These are phyloP conservation scores for Pisolithus orientalis DNA, from an alignment of 768 basidiomycete species.

Conservation along the genomic window DNA sequence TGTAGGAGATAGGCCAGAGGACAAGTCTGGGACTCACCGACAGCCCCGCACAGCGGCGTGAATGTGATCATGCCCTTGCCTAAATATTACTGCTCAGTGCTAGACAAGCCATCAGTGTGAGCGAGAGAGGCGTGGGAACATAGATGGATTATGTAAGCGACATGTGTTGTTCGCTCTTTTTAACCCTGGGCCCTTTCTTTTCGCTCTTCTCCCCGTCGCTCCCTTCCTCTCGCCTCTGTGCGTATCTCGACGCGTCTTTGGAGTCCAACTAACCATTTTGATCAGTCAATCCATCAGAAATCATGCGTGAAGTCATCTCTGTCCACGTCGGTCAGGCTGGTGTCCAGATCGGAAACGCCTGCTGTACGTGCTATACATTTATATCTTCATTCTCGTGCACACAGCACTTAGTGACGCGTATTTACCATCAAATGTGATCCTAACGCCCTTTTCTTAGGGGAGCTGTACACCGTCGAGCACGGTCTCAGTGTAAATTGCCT, in stretches of 20 bases:
- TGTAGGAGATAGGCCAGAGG: constrained; percentile 85
- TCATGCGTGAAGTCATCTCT: constrained; percentile 96
- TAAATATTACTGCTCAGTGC: neutral
- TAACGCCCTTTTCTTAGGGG: constrained; percentile 54
- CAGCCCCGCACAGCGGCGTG: constrained; percentile 83
- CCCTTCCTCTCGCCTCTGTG: constrained; percentile 20
- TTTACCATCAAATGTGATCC: neutral
- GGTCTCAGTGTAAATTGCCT: constrained; percentile 71
- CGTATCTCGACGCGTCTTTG: constrained; percentile 24
- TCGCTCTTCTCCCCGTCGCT: constrained; percentile 23
- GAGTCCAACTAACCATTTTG: neutral
- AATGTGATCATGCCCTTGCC: constrained; percentile 77
- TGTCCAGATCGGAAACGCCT: constrained; percentile 97
- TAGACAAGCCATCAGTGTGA: constrained; percentile 2
- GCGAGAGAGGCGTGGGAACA: constrained; percentile 19
- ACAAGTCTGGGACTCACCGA: constrained; percentile 53
- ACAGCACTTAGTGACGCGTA: constrained; percentile 1
- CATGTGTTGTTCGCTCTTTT: constrained; percentile 32
- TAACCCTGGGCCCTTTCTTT: constrained; percentile 34
- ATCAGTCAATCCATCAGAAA: constrained; percentile 17
- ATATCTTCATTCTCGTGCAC: constrained; percentile 11
- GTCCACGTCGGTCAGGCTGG: constrained; percentile 99
- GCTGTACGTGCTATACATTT: constrained; percentile 60
- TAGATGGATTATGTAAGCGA: constrained; percentile 21
- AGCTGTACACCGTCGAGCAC: constrained; percentile 98